Evolutionary conservation across 2,329 filamentous ascomycete species (phyloP).

Genomic region (Diaporthe sp.): DNA sequence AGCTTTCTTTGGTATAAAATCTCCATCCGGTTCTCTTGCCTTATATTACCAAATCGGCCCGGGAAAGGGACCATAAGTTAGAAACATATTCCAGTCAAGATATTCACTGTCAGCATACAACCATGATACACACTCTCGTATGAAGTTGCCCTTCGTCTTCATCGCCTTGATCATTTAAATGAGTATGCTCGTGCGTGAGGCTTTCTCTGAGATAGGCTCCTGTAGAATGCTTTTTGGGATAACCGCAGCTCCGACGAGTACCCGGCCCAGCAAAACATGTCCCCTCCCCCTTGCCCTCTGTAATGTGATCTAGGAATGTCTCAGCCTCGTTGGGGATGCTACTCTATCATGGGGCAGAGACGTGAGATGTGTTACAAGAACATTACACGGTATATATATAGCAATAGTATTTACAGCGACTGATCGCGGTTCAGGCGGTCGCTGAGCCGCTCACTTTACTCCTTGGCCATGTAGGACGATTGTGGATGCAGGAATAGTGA

Average conservation of each 20-base stretch:
- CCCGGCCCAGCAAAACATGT: too few species aligned
- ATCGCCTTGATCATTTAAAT: too few species aligned
- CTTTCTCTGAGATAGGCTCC: too few species aligned
- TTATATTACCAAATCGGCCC: neutral
- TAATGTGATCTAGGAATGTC: too few species aligned
- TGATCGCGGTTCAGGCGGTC: neutral
- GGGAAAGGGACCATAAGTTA: neutral
- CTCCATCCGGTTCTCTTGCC: neutral
- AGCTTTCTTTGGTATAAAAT: neutral
- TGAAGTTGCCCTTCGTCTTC: too few species aligned
- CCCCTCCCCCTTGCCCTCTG: too few species aligned
- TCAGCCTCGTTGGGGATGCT: neutral
- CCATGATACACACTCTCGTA: neutral
- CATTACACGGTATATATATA: too few species aligned
- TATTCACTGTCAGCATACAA: neutral
- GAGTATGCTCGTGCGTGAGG: too few species aligned
- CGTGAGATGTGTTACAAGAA: neutral
- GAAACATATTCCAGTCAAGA: neutral
- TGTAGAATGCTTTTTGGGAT: too few species aligned
- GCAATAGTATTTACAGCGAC: neutral
- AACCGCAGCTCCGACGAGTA: too few species aligned
- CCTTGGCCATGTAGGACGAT: neutral
- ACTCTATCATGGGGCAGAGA: neutral
- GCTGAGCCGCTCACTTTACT: neutral
- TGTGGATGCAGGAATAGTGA: too few species aligned